These are phyloP conservation scores for Colletotrichum tamarilloi DNA, from an alignment of 2,329 filamentous ascomycete genomes.

Conservation along the genomic window DNA sequence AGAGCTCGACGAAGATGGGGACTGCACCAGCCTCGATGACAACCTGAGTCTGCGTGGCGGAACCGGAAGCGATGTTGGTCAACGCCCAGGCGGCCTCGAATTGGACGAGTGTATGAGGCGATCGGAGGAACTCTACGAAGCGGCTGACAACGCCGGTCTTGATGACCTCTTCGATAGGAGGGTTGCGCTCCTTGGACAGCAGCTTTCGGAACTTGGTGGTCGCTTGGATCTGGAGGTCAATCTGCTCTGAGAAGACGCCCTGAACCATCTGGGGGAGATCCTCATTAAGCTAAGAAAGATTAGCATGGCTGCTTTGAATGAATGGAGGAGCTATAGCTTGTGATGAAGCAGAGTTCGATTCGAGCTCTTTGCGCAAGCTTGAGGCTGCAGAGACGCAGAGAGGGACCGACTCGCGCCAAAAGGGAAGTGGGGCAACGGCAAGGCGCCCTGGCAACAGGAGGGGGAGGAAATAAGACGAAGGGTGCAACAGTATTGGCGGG, in stretches of 20 bases:
- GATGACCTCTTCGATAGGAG: constrained; percentile 98
- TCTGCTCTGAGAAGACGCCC: constrained; percentile 98
- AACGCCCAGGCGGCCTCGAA: constrained; percentile 99
- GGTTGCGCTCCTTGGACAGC: constrained; percentile 98
- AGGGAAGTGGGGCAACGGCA: constrained; percentile 33
- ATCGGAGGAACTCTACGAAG: constrained; percentile 98
- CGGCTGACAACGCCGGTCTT: constrained; percentile 97
- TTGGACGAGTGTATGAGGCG: constrained; percentile 96
- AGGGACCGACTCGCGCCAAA: constrained; percentile 23
- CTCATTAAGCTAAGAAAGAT: constrained; percentile 81
- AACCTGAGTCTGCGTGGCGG: constrained; percentile 96
- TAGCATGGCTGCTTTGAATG: constrained; percentile 38
- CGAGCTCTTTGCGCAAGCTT: neutral
- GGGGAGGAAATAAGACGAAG: constrained; percentile 33
- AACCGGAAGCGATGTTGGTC: constrained; percentile 99
- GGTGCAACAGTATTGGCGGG: constrained; percentile 33
- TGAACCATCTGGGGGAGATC: constrained; percentile 98
- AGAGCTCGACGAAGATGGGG: constrained; percentile 96
- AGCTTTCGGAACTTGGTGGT: constrained; percentile 99
- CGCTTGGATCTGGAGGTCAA: constrained; percentile 95
- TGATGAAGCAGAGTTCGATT: neutral
- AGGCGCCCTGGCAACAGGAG: constrained; percentile 36
- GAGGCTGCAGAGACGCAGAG: neutral
- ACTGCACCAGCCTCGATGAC: constrained; percentile 98
- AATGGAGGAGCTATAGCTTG: neutral